Evolutionary conservation across 2,329 filamentous ascomycete genomes (phyloP).

Genomic region (Epichloe amarillans): DNA sequence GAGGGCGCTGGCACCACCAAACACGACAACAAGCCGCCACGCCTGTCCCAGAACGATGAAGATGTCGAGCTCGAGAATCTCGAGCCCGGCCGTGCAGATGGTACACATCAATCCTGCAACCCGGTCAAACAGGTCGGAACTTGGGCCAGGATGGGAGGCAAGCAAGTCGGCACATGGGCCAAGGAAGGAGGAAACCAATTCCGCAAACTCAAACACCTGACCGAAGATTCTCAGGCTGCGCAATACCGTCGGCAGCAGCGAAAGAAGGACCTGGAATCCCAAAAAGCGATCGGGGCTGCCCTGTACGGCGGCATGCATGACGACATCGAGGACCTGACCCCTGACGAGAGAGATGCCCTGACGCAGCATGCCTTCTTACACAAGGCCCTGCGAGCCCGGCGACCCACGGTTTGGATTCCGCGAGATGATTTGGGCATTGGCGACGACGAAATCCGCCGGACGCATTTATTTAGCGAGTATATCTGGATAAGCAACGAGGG

Average conservation of each 20-base stretch:
- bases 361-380: slow-evolving; percentile 86
- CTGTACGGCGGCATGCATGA: slow-evolving; percentile 81
- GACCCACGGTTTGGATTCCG: slow-evolving; percentile 89
- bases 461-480: slow-evolving; percentile 58
- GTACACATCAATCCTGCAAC: slow-evolving; percentile 22
- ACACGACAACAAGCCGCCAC: slow-evolving; percentile 15
- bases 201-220: slow-evolving; percentile 25
- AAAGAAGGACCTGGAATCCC: slow-evolving; percentile 54
- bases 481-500: slow-evolving; percentile 95
- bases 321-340: slow-evolving; percentile 86
- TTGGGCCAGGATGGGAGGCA: slow-evolving; percentile 26
- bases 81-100: slow-evolving; percentile 7
- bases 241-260: slow-evolving; percentile 36
- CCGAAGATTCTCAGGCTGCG: slow-evolving; percentile 25
- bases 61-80: slow-evolving; percentile 28
- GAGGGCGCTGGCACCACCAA: slow-evolving; percentile 23
- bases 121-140: slow-evolving; percentile 34
- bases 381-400: slow-evolving; percentile 66
- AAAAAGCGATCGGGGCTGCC: slow-evolving; percentile 61
- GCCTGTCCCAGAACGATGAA: slow-evolving; percentile 22
- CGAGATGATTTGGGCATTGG: slow-evolving; percentile 80
- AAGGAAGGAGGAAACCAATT: slow-evolving; percentile 35
- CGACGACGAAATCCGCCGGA: slow-evolving; percentile 78
- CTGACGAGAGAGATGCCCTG: slow-evolving; percentile 74
- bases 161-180: slow-evolving; percentile 20